phyloP scores from a whole-genome alignment of 2,329 filamentous ascomycete genomes.

The Xylaria sp. region DNA sequence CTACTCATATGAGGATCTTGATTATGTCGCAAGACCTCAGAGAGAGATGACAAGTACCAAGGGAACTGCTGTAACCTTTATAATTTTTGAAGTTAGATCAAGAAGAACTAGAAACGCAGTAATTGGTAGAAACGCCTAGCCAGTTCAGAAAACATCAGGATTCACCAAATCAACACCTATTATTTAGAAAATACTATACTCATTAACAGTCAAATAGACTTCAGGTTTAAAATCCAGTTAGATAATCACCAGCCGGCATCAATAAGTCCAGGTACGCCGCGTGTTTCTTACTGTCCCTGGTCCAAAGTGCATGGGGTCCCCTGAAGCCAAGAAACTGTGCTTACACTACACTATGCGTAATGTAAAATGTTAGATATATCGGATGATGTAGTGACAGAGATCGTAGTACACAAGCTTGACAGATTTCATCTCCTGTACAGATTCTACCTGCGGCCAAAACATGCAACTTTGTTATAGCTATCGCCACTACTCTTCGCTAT shows the following conservation, averaged over 20 bases:
- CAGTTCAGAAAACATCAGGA: background rate
- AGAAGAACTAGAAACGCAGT: background rate
- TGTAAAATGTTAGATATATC: slow-evolving; percentile 9
- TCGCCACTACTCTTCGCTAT: background rate
- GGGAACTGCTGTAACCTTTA: background rate
- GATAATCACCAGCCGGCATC: background rate
- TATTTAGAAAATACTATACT: background rate
- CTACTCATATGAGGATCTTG: background rate
- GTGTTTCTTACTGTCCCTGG: background rate
- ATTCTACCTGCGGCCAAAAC: background rate
- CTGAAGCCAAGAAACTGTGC: too few species aligned
- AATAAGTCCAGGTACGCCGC: background rate
- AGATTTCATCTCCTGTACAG: background rate
- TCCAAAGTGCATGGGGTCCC: background rate
- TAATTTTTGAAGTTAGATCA: background rate
- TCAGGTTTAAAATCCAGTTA: background rate
- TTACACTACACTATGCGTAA: too few species aligned
- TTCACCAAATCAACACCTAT: background rate
- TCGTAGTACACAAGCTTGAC: background rate
- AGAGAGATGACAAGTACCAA: background rate
- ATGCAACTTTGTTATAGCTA: background rate
- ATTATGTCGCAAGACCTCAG: background rate
- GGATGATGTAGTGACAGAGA: background rate
- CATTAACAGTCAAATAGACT: background rate
- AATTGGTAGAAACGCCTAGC: background rate